phyloP scores from a whole-genome alignment of 495 filamentous ascomycete genomes.

The Podospora australis region DNA sequence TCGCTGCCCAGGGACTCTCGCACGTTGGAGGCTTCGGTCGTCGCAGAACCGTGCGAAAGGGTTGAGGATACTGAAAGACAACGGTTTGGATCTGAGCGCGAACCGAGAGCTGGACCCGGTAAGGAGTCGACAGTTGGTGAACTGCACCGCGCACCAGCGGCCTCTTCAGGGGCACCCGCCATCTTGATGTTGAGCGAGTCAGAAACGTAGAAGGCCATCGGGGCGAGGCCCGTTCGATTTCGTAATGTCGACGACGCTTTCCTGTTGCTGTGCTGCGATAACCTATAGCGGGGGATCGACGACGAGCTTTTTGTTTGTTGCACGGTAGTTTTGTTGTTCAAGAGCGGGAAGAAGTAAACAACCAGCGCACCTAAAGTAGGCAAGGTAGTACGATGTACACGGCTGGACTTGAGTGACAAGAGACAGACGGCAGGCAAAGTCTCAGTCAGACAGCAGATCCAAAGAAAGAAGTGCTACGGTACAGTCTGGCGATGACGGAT shows the following conservation, averaged over 20 bases:
- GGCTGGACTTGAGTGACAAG: background rate
- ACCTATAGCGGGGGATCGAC: background rate
- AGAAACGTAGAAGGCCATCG: background rate
- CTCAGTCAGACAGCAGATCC: too few relatives aligned
- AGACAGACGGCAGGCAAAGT: background rate
- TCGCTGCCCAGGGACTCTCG: slow-evolving; percentile 46
- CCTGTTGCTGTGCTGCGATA: background rate
- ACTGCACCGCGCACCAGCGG: slow-evolving; percentile 32
- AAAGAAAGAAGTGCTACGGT: too few relatives aligned
- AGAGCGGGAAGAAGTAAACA: background rate
- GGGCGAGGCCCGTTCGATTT: background rate
- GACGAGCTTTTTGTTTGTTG: background rate
- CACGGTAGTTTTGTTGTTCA: background rate
- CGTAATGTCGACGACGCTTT: background rate
- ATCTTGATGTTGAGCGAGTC: slow-evolving; percentile 17
- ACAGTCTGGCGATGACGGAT: background rate
- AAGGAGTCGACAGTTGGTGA: slow-evolving; percentile 62
- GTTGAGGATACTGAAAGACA: slow-evolving; percentile 74
- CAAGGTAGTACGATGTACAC: too few relatives aligned
- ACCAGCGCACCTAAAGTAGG: too few relatives aligned
- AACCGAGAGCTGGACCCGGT: slow-evolving; percentile 59
- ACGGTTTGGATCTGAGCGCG: slow-evolving; percentile 57
- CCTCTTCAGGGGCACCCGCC: slow-evolving; percentile 29
- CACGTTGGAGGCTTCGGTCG: slow-evolving; percentile 52
- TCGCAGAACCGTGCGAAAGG: slow-evolving; percentile 44